phyloP scores from a whole-genome alignment of 805 yeast species.

The Metschnikowia reukaufii region DNA sequence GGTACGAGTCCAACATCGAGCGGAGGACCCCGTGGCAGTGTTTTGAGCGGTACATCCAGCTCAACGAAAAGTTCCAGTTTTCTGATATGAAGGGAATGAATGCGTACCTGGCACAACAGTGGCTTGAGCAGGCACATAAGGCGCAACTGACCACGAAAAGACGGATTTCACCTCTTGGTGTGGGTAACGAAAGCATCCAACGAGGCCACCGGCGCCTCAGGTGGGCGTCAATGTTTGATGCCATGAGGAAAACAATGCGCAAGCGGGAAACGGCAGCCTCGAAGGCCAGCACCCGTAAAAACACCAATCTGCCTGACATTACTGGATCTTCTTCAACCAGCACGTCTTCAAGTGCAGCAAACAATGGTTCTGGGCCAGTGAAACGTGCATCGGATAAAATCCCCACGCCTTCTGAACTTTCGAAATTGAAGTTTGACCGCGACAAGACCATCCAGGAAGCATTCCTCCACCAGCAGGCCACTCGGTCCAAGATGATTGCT shows the following conservation, averaged over 20 bases:
- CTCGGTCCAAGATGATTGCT: conserved; percentile 43
- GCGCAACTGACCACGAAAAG: conserved; percentile 87
- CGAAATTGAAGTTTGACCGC: conserved; percentile 78
- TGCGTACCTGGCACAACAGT: conserved; percentile 79
- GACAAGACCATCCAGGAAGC: conserved; percentile 84
- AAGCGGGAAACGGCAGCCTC: conserved; percentile 71
- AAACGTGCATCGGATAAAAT: conserved; percentile 47
- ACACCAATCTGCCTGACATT: conserved; percentile 13
- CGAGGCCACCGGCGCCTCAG: conserved; percentile 87
- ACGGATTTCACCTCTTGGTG: conserved; percentile 88
- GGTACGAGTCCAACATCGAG: conserved; percentile 84
- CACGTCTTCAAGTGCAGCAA: neutral
- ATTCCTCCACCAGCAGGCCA: conserved; percentile 49
- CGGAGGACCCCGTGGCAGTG: conserved; percentile 99
- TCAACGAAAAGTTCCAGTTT: conserved; percentile 84
- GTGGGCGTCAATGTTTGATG: conserved; percentile 98
- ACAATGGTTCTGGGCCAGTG: neutral
- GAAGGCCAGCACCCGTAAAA: conserved; percentile 28
- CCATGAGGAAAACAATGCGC: conserved; percentile 84
- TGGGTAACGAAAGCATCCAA: conserved; percentile 89
- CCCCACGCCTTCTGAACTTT: conserved; percentile 77
- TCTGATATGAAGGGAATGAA: conserved; percentile 85
- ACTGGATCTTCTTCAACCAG: conserved; percentile 7
- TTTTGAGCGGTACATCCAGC: conserved; percentile 91
- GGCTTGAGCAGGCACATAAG: conserved; percentile 90